phyloP scores from a whole-genome alignment of 768 basidiomycete genomes.

The Mycena metata region DNA sequence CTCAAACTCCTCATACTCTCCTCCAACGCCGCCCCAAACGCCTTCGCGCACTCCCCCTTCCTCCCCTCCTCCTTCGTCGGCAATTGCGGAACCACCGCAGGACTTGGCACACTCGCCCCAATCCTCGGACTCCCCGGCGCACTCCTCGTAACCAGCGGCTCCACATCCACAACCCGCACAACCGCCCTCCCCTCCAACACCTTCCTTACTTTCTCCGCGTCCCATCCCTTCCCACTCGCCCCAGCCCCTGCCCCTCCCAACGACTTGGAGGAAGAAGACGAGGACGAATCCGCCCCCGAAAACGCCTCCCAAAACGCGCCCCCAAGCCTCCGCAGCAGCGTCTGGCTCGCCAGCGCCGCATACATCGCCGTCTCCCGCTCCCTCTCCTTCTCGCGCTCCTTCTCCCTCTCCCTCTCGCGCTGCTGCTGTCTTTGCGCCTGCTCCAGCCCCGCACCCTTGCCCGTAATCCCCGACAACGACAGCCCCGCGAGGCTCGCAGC shows the following conservation, averaged over 20 bases:
- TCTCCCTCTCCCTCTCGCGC: constrained; percentile 39
- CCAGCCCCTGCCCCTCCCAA: too few relatives aligned
- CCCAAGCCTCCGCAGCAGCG: constrained; percentile 77
- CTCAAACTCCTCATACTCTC: constrained; percentile 64
- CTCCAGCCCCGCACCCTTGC: too few relatives aligned
- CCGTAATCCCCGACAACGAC: constrained; percentile 62
- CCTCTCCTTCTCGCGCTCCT: constrained; percentile 48
- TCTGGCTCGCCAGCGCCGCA: constrained; percentile 85
- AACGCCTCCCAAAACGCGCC: constrained; percentile 93
- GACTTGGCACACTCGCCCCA: constrained; percentile 13
- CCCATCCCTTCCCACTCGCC: constrained; percentile 55
- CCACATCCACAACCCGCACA: constrained; percentile 83
- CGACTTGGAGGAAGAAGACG: constrained; percentile 39
- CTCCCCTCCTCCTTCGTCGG: constrained; percentile 33
- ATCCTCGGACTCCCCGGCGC: not conserved
- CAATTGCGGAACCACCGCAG: constrained; percentile 19
- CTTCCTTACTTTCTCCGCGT: constrained; percentile 84
- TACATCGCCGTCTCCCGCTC: constrained; percentile 66
- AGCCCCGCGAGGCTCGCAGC: constrained; percentile 34
- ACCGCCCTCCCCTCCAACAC: constrained; percentile 90
- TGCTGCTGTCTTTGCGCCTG: too few relatives aligned
- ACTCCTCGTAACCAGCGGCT: constrained; percentile 44
- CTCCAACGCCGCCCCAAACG: constrained; percentile 50
- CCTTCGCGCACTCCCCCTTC: too few relatives aligned
- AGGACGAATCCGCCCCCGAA: constrained; percentile 59